phyloP scores from a whole-genome alignment of 352 stramenopile genomes.

The Aphanomyces astaci region DNA sequence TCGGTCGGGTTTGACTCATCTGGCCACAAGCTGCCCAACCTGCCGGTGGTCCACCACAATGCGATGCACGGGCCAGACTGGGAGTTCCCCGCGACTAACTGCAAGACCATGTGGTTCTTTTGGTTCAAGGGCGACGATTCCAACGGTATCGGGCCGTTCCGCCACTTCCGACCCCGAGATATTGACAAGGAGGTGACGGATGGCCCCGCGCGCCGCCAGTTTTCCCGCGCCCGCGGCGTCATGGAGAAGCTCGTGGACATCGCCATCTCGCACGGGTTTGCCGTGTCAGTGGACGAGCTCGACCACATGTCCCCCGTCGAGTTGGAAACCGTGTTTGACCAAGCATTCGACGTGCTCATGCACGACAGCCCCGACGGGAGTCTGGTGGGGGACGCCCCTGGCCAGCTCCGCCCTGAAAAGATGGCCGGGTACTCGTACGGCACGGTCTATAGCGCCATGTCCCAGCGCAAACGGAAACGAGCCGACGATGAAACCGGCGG shows the following conservation, averaged over 20 bases:
- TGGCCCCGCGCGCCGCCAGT: constrained; percentile 1
- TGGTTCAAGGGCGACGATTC: constrained; percentile 10
- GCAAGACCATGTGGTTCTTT: constrained; percentile 15
- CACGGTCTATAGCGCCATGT: constrained; percentile 2
- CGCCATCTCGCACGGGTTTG: constrained; percentile 7
- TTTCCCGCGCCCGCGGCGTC: not conserved
- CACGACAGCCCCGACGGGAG: constrained; percentile 5
- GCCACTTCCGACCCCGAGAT: not conserved
- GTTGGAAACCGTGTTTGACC: constrained; percentile 5
- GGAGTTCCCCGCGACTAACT: constrained; percentile 11
- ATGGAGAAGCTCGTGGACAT: constrained; percentile 14
- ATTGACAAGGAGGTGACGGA: constrained; percentile 15
- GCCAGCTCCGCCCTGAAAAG: constrained; percentile 8
- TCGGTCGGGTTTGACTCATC: not conserved
- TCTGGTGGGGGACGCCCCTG: not conserved
- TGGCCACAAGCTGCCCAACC: not conserved
- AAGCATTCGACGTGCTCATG: constrained; percentile 10
- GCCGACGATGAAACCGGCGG: not conserved
- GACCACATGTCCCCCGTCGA: not conserved
- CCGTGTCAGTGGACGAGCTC: constrained; percentile 1
- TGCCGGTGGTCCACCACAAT: not conserved
- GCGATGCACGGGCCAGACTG: not conserved
- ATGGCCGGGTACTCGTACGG: constrained; percentile 8
- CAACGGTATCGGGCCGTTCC: constrained; percentile 4
- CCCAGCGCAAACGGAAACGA: constrained; percentile 1